These are phyloP conservation scores for Apiotrichum domesticum DNA, from an alignment of 1,284 basidiomycete genomes.

Conservation along the genomic window DNA sequence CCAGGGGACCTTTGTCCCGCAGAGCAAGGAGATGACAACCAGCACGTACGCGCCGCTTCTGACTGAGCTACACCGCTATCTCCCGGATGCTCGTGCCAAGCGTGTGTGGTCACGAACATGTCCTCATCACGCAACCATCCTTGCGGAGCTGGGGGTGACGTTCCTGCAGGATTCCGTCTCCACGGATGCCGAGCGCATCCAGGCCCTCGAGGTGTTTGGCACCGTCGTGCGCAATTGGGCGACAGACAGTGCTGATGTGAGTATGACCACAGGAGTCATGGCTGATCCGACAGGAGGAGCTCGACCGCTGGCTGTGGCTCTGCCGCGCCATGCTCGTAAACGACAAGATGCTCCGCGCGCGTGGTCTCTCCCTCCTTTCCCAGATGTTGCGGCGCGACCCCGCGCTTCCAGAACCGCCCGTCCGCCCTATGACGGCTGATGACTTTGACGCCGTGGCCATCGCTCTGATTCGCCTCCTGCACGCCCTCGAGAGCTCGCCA, in stretches of 20 bases:
- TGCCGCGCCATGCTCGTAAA: constrained; percentile 30
- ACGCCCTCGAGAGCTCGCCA: constrained; percentile 23
- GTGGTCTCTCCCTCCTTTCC: constrained; percentile 32
- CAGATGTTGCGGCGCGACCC: constrained; percentile 30
- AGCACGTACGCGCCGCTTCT: constrained; percentile 29
- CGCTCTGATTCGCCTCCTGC: constrained; percentile 27
- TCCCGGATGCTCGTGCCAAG: constrained; percentile 36
- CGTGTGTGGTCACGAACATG: constrained; percentile 39
- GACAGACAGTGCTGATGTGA: constrained; percentile 29
- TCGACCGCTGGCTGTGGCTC: constrained; percentile 40
- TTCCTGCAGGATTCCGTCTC: constrained; percentile 30
- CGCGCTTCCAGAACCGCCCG: constrained; percentile 19
- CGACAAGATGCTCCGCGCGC: constrained; percentile 29
- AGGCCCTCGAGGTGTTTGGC: constrained; percentile 41
- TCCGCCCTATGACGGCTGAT: constrained; percentile 21
- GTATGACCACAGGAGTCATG: background rate
- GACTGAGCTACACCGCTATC: constrained; percentile 35
- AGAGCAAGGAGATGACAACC: background rate
- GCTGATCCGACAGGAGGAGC: constrained; percentile 23
- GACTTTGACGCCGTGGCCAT: constrained; percentile 29
- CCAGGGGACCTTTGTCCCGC: constrained; percentile 6
- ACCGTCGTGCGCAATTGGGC: constrained; percentile 37
- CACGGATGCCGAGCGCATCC: constrained; percentile 33
- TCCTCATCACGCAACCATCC: constrained; percentile 39
- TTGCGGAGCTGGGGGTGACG: constrained; percentile 36